Conservation (phyloP, 2,329 filamentous ascomycete genomes). For the Alternaria panax region DNA sequence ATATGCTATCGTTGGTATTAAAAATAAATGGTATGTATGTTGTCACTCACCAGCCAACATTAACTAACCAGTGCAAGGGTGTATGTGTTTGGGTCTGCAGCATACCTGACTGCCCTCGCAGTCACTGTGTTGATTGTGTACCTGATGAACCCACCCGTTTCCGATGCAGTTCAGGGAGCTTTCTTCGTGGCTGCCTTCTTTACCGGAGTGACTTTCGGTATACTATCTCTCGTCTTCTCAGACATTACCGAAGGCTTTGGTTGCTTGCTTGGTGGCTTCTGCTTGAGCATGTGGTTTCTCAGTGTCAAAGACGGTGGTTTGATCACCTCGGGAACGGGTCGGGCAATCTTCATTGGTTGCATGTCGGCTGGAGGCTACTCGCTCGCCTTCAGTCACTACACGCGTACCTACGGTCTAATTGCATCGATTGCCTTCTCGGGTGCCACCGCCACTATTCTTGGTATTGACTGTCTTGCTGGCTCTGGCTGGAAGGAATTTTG, state of each 20-base stretch:
- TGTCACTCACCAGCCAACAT: background rate
- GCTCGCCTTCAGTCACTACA: slow-evolving; percentile 76
- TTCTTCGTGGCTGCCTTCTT: slow-evolving; percentile 81
- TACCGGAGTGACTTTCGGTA: slow-evolving; percentile 77
- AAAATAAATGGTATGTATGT: slow-evolving; percentile 67
- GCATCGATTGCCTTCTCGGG: slow-evolving; percentile 79
- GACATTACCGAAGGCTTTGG: slow-evolving; percentile 86
- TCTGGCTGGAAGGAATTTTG: slow-evolving; percentile 97
- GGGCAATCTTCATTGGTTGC: slow-evolving; percentile 76
- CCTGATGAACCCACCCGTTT: slow-evolving; percentile 81
- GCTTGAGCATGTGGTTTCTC: slow-evolving; percentile 88
- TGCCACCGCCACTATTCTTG: slow-evolving; percentile 78
- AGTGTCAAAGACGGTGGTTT: slow-evolving; percentile 79
- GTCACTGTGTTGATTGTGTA: slow-evolving; percentile 86
- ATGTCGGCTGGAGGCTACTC: slow-evolving; percentile 73
- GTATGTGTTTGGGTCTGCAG: slow-evolving; percentile 74
- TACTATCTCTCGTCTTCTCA: slow-evolving; percentile 76
- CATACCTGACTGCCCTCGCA: slow-evolving; percentile 74
- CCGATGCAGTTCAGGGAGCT: slow-evolving; percentile 78
- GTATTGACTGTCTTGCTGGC: slow-evolving; percentile 87
- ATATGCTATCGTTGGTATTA: slow-evolving; percentile 81
- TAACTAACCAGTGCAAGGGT: slow-evolving; percentile 40
- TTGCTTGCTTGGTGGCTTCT: slow-evolving; percentile 86
- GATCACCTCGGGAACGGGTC: slow-evolving; percentile 67
- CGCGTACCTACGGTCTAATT: slow-evolving; percentile 80